Evolutionary conservation across 2,329 filamentous ascomycete species (phyloP).

Genomic region (Mollisia scopiformis): DNA sequence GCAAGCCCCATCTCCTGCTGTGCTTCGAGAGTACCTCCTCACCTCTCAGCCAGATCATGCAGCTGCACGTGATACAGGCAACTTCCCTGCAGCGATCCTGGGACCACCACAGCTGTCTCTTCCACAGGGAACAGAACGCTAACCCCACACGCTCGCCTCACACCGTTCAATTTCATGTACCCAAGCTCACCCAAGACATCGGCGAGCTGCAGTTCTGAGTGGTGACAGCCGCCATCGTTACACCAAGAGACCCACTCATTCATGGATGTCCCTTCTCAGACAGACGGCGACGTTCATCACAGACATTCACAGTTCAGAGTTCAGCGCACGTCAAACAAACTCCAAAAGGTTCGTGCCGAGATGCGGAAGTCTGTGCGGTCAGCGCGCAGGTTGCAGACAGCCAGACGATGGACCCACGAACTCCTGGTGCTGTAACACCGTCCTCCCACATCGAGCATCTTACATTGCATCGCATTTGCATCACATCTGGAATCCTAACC

Average conservation of each 20-base stretch:
- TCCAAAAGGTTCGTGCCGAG: constrained; percentile 11
- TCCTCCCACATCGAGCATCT: constrained; percentile 1
- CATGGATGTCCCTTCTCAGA: constrained; percentile 3
- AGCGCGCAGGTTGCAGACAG: not conserved
- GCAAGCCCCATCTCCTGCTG: not conserved
- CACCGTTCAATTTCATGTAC: constrained; percentile 5
- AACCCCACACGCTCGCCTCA: constrained; percentile 4
- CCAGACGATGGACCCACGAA: not conserved
- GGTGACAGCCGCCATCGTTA: constrained; percentile 4
- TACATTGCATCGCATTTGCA: constrained; percentile 1
- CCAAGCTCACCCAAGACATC: constrained; percentile 6
- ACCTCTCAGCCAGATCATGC: no score
- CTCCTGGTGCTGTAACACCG: not conserved
- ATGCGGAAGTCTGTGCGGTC: constrained; percentile 14
- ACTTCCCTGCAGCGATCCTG: constrained; percentile 26
- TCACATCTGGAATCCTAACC: constrained; percentile 10
- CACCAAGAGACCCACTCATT: not conserved
- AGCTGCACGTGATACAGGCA: constrained; percentile 19
- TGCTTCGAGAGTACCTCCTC: not conserved
- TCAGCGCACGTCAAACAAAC: constrained; percentile 5
- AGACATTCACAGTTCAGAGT: no score
- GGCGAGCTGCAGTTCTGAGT: constrained; percentile 7
- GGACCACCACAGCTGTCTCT: constrained; percentile 4
- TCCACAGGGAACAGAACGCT: not conserved
- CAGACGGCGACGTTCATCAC: not conserved